Conservation (phyloP, 345 rosid genomes). For the Hirschfeldia incana region DNA sequence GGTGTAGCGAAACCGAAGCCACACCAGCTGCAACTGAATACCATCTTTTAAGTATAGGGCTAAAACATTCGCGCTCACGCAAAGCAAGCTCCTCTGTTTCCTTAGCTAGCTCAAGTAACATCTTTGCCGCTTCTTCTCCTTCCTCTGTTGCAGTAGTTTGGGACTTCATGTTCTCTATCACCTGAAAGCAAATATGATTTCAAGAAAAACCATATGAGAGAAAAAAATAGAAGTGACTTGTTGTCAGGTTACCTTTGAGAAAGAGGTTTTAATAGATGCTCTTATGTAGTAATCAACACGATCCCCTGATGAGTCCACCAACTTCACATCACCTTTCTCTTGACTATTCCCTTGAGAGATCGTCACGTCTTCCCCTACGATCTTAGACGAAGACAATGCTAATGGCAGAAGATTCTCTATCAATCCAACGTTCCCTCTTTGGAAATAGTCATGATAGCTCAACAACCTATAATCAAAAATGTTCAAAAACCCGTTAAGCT, state of each 20-base stretch:
- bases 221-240: not conserved
- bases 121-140: constrained; percentile 55
- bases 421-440: constrained; percentile 51
- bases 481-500: too few species aligned
- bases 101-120: constrained; percentile 61
- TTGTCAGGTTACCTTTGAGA: constrained; percentile 50
- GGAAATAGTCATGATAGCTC: constrained; percentile 68
- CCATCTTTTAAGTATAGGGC: constrained; percentile 77
- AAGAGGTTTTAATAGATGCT: constrained; percentile 63
- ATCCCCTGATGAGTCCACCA: constrained; percentile 53
- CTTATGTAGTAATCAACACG: constrained; percentile 71
- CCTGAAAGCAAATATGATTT: not conserved
- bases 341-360: constrained; percentile 42
- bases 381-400: constrained; percentile 60
- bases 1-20: constrained; percentile 68
- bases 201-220: not conserved
- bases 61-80: constrained; percentile 67
- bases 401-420: constrained; percentile 69
- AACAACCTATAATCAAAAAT: constrained; percentile 36
- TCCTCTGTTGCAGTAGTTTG: constrained; percentile 39
- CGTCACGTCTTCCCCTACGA: constrained; percentile 62
- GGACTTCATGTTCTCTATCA: constrained; percentile 42
- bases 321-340: constrained; percentile 46
- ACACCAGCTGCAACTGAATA: constrained; percentile 59
- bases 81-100: constrained; percentile 75